These are phyloP conservation scores for Colletotrichum theobromicola DNA, from an alignment of 2,329 filamentous ascomycete species.

Conservation along the genomic window DNA sequence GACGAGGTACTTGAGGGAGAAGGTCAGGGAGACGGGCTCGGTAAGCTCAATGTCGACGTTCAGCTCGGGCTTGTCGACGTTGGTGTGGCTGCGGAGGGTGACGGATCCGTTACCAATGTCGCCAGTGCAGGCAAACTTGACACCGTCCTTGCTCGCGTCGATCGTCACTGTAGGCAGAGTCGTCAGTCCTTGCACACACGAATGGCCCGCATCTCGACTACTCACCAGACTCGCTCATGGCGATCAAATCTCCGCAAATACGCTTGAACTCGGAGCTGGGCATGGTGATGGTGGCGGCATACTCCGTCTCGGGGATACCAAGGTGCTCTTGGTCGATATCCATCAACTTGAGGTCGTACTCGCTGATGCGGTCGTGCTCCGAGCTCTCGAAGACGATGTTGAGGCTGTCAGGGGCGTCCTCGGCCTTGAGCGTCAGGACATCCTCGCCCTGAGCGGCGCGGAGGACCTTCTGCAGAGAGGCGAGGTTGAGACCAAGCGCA, in stretches of 20 bases:
- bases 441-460: constrained; percentile 94
- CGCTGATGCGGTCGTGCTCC: constrained; percentile 88
- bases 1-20: constrained; percentile 98
- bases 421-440: constrained; percentile 94
- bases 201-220: constrained; percentile 9
- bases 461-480: constrained; percentile 95
- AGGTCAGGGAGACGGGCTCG: constrained; percentile 92
- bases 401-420: constrained; percentile 93
- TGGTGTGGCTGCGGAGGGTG: constrained; percentile 85
- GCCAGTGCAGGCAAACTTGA: constrained; percentile 92
- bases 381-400: constrained; percentile 95
- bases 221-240: constrained; percentile 94
- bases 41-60: constrained; percentile 89
- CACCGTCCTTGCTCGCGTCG: constrained; percentile 94
- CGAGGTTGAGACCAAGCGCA: constrained; percentile 95
- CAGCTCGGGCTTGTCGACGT: constrained; percentile 85
- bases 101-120: constrained; percentile 97
- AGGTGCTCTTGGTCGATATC: constrained; percentile 99
- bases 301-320: constrained; percentile 99
- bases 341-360: constrained; percentile 99
- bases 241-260: constrained; percentile 90
- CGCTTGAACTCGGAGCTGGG: constrained; percentile 89
- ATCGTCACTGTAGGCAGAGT: constrained; percentile 73
- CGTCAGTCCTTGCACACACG: neutral
- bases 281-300: constrained; percentile 89